Conservation (phyloP, 225 moss, liverwort and hornwort genomes). For the Pseudisothecium myosuroides region DNA sequence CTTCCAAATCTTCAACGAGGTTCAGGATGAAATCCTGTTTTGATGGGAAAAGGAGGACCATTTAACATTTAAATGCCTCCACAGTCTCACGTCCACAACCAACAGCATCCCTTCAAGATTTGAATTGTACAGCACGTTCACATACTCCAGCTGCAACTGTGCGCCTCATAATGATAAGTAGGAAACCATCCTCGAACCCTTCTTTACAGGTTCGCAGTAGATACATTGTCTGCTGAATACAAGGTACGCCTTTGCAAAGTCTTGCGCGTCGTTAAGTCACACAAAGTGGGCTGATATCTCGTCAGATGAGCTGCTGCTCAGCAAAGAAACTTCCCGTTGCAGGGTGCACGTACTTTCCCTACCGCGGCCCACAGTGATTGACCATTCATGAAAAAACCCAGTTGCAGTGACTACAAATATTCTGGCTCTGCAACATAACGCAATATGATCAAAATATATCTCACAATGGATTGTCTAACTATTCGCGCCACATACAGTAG, state of each 20-base stretch:
- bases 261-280: conserved; percentile 6
- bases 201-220: not conserved
- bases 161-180: not conserved
- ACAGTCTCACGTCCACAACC: not conserved
- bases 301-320: conserved; percentile 63
- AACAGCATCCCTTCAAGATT: not conserved
- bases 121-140: not conserved
- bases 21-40: not conserved
- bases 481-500: not conserved
- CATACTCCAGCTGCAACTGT: not conserved
- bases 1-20: not conserved
- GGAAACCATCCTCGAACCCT: not conserved
- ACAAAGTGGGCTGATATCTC: conserved; percentile 91
- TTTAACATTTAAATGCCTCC: not conserved
- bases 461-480: not conserved
- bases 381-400: conserved; percentile 88
- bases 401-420: conserved; percentile 72
- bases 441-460: not conserved
- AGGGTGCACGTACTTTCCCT: conserved; percentile 69
- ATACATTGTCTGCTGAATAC: not conserved
- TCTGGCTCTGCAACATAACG: conserved; percentile 53
- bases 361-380: conserved; percentile 67
- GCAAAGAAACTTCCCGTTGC: conserved; percentile 70
- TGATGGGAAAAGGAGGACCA: not conserved
- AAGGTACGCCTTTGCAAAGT: not conserved